A percentile compares a stretch with the other conserved stretches of the same genome.
Conservation (phyloP, 768 basidiomycete genomes). For the Mycena indigotica region DNA sequence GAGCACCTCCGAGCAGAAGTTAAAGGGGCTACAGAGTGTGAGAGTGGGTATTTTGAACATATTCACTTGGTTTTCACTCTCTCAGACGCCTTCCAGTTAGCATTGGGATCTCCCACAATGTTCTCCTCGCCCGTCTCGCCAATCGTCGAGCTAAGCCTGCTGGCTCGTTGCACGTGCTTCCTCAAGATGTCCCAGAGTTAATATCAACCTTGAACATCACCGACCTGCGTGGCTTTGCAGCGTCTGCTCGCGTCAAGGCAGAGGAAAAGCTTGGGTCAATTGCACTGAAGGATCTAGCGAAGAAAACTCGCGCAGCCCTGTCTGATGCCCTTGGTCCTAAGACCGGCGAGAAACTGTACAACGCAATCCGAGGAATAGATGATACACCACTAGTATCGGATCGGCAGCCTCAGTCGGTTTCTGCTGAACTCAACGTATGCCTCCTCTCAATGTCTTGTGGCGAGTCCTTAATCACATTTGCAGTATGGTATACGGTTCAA, state of each 20-base stretch:
- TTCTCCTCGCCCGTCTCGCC: constrained; percentile 90
- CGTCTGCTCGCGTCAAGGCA: constrained; percentile 74
- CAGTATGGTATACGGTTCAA: constrained; percentile 97
- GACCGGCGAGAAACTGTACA: constrained; percentile 84
- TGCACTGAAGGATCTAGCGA: constrained; percentile 66
- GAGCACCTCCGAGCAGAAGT: constrained; percentile 81
- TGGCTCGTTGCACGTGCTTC: constrained; percentile 74
- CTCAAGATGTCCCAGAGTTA: constrained; percentile 51
- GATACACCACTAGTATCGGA: constrained; percentile 77
- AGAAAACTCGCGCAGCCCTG: constrained; percentile 64
- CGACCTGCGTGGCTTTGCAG: constrained; percentile 87
- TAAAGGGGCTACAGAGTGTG: constrained; percentile 77
- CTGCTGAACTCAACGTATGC: constrained; percentile 92
- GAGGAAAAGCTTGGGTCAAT: constrained; percentile 75
- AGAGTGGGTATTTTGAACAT: constrained; percentile 51
- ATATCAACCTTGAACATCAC: constrained; percentile 73
- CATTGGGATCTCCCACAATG: constrained; percentile 90
- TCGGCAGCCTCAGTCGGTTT: constrained; percentile 87
- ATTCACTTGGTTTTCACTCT: neutral
- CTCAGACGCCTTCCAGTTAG: constrained; percentile 58
- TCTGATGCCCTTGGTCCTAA: constrained; percentile 76
- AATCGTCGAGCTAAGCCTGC: constrained; percentile 92
- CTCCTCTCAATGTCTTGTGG: neutral
- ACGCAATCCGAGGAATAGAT: constrained; percentile 84
- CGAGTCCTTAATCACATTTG: neutral